Percentiles rank a stretch among this genome's conserved stretches.
Evolutionary conservation across 805 yeast genomes (phyloP).

Genomic region (Peterozyma xylosa): DNA sequence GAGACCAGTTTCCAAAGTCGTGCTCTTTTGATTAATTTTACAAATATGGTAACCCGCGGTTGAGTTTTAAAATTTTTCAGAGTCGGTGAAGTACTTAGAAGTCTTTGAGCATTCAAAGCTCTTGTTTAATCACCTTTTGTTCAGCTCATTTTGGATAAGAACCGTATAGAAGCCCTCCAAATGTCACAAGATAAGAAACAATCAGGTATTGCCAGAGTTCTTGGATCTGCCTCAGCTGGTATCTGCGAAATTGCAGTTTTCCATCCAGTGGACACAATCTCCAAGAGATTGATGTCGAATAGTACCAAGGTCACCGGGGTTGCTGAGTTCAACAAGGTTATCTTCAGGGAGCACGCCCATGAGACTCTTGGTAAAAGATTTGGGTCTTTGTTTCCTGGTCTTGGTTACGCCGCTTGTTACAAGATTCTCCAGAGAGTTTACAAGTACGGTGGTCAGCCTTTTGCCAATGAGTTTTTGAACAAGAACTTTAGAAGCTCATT

Average conservation of each 20-base stretch:
- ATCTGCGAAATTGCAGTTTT: constrained; percentile 93
- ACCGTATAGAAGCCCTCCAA: not conserved
- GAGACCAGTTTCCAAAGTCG: not conserved
- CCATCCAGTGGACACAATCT: constrained; percentile 98
- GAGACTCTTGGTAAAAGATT: constrained; percentile 66
- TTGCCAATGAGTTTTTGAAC: constrained; percentile 87
- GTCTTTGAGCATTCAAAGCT: not conserved
- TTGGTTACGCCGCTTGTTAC: constrained; percentile 97
- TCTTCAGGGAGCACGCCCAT: constrained; percentile 75
- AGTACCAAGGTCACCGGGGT: constrained; percentile 57
- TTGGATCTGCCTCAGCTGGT: constrained; percentile 99
- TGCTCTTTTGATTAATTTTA: not conserved
- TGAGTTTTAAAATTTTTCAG: constrained; percentile 4
- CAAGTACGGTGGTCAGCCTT: constrained; percentile 99
- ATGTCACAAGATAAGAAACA: constrained; percentile 60
- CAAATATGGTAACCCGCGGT: constrained; percentile 3
- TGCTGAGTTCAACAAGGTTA: constrained; percentile 72
- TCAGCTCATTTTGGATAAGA: too few relatives aligned
- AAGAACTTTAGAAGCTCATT: constrained; percentile 62
- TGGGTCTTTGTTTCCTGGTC: constrained; percentile 89
- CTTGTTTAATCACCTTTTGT: too few relatives aligned
- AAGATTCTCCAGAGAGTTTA: constrained; percentile 95
- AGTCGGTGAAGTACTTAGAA: not conserved
- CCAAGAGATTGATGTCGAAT: constrained; percentile 90
- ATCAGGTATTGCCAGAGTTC: constrained; percentile 81